phyloP scores from a whole-genome alignment of 176 grass and related monocot genomes.

The Oryza rufipogon region DNA sequence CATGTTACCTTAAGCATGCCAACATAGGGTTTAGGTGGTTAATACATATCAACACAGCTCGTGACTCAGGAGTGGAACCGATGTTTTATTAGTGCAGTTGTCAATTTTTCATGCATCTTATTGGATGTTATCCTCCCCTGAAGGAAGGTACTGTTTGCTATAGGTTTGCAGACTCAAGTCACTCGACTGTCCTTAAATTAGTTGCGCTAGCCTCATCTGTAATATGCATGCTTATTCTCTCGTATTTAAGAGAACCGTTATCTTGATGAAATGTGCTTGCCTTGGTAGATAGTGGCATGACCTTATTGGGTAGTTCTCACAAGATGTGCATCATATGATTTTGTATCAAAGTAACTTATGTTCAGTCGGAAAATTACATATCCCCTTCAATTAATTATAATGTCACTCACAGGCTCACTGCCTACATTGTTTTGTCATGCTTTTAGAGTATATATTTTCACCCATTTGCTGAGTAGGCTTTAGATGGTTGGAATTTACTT shows the following conservation, averaged over 20 bases:
- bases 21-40: not conserved
- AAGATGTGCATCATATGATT: not conserved
- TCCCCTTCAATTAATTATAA: conserved; percentile 5
- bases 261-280: conserved; percentile 14
- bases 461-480: not conserved
- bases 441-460: not conserved
- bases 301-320: not conserved
- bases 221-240: conserved; percentile 8
- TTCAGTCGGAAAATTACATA: not conserved
- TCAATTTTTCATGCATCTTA: conserved; percentile 8
- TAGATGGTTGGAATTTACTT: not conserved
- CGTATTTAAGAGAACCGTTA: not conserved
- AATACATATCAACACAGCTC: not conserved
- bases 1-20: not conserved
- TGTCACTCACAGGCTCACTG: not conserved
- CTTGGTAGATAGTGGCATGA: conserved; percentile 12
- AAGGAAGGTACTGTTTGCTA: not conserved
- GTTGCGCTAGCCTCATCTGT: not conserved
- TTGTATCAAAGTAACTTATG: not conserved
- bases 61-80: not conserved
- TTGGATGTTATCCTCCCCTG: not conserved
- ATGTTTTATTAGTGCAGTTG: conserved; percentile 8
- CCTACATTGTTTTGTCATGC: not conserved
- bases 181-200: not conserved
- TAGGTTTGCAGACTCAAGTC: not conserved